These are phyloP conservation scores for Wakefieldia striispora DNA, from an alignment of 768 basidiomycete species.

Conservation along the genomic window DNA sequence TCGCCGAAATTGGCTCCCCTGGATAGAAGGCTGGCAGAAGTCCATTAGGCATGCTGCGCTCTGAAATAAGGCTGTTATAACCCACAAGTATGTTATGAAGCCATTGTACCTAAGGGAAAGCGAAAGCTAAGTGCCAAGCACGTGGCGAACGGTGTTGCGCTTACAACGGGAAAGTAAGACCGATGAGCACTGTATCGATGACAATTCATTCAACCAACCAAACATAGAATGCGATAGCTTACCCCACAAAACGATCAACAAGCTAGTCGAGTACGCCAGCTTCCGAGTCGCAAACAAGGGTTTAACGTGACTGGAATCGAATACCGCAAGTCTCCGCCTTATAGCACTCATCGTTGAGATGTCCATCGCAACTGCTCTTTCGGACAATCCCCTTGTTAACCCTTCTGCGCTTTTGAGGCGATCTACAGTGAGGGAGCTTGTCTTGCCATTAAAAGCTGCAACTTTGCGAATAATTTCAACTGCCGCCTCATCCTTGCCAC, in stretches of 20 bases:
- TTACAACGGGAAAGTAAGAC: constrained; percentile 70
- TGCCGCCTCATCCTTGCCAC: constrained; percentile 11
- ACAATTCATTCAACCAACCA: not conserved
- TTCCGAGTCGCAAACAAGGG: constrained; percentile 50
- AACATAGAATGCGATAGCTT: not conserved
- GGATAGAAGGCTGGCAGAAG: constrained; percentile 48
- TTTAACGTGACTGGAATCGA: constrained; percentile 42
- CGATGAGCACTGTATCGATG: constrained; percentile 56
- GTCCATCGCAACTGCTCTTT: constrained; percentile 24
- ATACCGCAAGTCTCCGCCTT: constrained; percentile 37
- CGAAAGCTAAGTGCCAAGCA: not conserved
- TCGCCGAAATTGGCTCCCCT: constrained; percentile 71
- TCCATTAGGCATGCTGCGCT: not conserved
- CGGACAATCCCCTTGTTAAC: constrained; percentile 3
- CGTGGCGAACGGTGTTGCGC: constrained; percentile 8
- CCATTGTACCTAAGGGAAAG: constrained; percentile 41
- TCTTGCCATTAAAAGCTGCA: constrained; percentile 8
- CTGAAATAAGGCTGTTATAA: not conserved
- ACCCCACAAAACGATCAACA: constrained; percentile 55
- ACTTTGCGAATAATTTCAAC: constrained; percentile 16
- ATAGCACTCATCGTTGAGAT: constrained; percentile 38
- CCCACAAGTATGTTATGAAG: constrained; percentile 52
- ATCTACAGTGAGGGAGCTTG: constrained; percentile 16
- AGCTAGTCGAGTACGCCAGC: constrained; percentile 47
- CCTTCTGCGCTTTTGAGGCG: constrained; percentile 4